Evolutionary conservation across 441 rosid species (phyloP).

Genomic region (Brassica hybrid): DNA sequence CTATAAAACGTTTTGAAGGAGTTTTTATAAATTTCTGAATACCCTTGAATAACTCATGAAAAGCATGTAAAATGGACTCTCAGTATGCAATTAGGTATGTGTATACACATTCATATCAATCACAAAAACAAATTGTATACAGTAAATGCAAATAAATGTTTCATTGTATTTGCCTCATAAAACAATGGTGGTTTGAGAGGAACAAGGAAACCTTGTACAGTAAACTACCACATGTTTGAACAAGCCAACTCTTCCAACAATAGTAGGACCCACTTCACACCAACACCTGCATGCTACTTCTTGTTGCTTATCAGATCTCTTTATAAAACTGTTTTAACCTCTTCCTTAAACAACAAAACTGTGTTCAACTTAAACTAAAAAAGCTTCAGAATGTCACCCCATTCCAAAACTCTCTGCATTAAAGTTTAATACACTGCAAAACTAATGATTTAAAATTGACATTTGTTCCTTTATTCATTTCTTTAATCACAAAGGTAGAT

Average conservation of each 20-base stretch:
- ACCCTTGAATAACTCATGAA: constrained; percentile 13
- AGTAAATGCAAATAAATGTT: constrained; percentile 25
- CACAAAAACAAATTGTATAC: neutral
- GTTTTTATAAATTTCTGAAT: neutral
- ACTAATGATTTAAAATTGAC: constrained; percentile 13
- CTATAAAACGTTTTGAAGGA: neutral
- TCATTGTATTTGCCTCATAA: constrained; percentile 25
- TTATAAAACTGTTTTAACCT: neutral
- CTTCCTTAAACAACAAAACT: constrained; percentile 30
- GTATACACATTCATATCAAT: too few species aligned
- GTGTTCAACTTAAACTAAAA: constrained; percentile 14
- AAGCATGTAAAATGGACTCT: neutral
- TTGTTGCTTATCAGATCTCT: constrained; percentile 23
- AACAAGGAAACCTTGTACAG: constrained; percentile 33
- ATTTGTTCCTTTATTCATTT: constrained; percentile 13
- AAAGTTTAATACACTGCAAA: constrained; percentile 21
- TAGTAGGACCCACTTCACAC: constrained; percentile 41
- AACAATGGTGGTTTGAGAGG: constrained; percentile 43
- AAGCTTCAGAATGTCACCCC: constrained; percentile 10
- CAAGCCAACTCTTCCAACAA: constrained; percentile 41
- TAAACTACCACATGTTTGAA: constrained; percentile 35
- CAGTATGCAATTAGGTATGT: constrained; percentile 18
- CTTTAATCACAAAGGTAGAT: neutral
- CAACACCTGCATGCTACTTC: constrained; percentile 37
- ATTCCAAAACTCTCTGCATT: too few species aligned